Base-by-base conservation (phyloP, 345 rosid species). In the Acer campestre region DNA sequence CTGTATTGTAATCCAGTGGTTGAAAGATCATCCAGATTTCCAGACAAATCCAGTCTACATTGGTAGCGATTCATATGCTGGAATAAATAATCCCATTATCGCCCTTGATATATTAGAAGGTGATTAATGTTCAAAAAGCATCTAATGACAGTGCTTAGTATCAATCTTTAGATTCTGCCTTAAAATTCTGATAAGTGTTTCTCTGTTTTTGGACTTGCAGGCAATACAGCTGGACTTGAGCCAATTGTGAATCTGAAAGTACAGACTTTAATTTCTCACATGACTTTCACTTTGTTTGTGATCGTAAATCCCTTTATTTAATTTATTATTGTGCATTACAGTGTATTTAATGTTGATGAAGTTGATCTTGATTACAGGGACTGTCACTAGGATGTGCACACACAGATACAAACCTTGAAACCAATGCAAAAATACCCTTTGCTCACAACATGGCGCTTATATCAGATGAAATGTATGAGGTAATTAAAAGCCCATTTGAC, bases 41-140 rank as follows among this genome's bases (percentile, higher is more conserved):
- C 82, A 73, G 22, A 58, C 64, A 7, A 11, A 59, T 17, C 80
- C 64, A 55, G 73, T 85, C 7, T 80, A 59, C 58, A 53, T 85
- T 29, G 87, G 83, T n/a, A 84, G 81, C 27, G 87, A 85, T 79
- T 85, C 85, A 12, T 85, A 85, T 78, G 68, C 87, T 10, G 87
- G 87, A 65, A 67, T 80, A 29, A 77, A 67, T 10, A 67, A 71
- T 74, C 70, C 87, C 8, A 49, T 74, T 17, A 63, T 80, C 27
- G 59, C 76, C 63, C 61, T 79, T 68, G 49, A 82, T 48, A 56
- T 85, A 3, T 61, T 85, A 40, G 80, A 82, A 17, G 87, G 87
- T 79, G 58, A 75, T 25, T 42, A 17, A 22, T 22, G 1, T 67
- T 64, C 40, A 40, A 40, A 40, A 40, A 48, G 3, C 18, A 6